Conservation (phyloP, 1,284 basidiomycete genomes). For the Ganoderma resinaceum region DNA sequence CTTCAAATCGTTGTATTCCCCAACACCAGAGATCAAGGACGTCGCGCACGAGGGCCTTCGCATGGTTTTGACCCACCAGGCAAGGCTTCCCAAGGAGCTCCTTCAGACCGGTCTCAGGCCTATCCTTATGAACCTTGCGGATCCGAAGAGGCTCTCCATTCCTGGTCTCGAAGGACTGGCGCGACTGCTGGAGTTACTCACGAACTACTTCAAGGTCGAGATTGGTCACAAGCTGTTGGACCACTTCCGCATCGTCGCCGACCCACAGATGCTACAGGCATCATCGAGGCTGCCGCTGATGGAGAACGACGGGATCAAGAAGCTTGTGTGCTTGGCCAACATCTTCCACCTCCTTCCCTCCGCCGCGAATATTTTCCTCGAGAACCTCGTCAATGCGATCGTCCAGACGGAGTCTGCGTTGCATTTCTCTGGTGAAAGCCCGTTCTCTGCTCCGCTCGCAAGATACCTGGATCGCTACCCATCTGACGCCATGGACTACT, state of each 20-base stretch:
- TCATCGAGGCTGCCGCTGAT: slow-evolving; percentile 82
- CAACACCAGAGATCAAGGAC: slow-evolving; percentile 93
- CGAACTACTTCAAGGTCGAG: slow-evolving; percentile 99
- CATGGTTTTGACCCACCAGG: slow-evolving; percentile 90
- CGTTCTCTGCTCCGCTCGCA: slow-evolving; percentile 94
- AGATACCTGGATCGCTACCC: slow-evolving; percentile 94
- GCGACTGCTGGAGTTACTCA: slow-evolving; percentile 92
- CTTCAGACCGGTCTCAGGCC: slow-evolving; percentile 95
- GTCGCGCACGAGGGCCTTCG: slow-evolving; percentile 95
- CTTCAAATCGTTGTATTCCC: slow-evolving; percentile 98
- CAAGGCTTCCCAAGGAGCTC: slow-evolving; percentile 94
- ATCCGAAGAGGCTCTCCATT: slow-evolving; percentile 95
- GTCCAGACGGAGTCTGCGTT: slow-evolving; percentile 95
- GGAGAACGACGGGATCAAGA: slow-evolving; percentile 92
- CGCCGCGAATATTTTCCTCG: slow-evolving; percentile 92
- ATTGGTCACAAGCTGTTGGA: slow-evolving; percentile 98
- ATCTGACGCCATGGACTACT: slow-evolving; percentile 83
- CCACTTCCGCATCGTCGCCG: slow-evolving; percentile 92
- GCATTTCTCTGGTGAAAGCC: slow-evolving; percentile 89
- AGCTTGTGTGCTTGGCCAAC: slow-evolving; percentile 93
- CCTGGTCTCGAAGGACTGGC: slow-evolving; percentile 95
- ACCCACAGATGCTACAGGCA: slow-evolving; percentile 82
- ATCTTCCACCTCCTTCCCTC: slow-evolving; percentile 97
- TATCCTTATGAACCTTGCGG: slow-evolving; percentile 97
- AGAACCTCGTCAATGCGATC: slow-evolving; percentile 85